Percentiles rank a stretch among this genome's conserved stretches.
phyloP scores from a whole-genome alignment of 2,329 filamentous ascomycete genomes.

The Dothideomycetes sp. region DNA sequence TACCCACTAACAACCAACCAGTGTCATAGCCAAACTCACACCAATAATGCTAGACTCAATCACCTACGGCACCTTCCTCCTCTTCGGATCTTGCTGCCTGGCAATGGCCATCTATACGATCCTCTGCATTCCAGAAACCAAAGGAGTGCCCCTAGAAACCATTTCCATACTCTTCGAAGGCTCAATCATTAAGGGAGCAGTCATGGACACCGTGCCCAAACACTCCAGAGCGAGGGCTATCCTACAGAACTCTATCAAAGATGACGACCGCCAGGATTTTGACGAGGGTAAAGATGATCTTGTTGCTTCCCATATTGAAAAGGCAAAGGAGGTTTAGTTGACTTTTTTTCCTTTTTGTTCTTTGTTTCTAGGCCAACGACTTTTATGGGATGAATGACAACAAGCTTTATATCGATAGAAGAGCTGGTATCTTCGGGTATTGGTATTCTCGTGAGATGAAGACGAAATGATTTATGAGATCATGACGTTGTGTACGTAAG shows the following conservation, averaged over 20 bases:
- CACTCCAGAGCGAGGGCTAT: constrained; percentile 27
- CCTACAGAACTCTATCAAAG: not conserved
- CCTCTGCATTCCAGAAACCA: constrained; percentile 36
- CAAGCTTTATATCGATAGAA: too few relatives aligned
- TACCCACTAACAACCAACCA: too few relatives aligned
- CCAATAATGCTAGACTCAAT: constrained; percentile 36
- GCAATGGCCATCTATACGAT: constrained; percentile 35
- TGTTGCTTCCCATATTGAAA: not conserved
- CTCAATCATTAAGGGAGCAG: constrained; percentile 31
- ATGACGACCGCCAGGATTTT: too few relatives aligned
- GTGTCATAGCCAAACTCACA: constrained; percentile 23
- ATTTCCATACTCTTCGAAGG: constrained; percentile 35
- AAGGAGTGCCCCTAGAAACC: constrained; percentile 34
- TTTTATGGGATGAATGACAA: too few relatives aligned
- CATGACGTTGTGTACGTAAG: too few relatives aligned
- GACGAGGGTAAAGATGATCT: not conserved
- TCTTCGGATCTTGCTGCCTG: constrained; percentile 34
- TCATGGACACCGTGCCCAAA: constrained; percentile 31
- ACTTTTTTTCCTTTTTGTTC: not conserved
- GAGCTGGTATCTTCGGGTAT: too few relatives aligned
- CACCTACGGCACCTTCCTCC: constrained; percentile 33
- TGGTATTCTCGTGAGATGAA: too few relatives aligned
- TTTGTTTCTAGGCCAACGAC: too few relatives aligned
- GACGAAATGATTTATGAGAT: too few relatives aligned
- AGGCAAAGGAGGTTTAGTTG: not conserved